A percentile compares a stretch with the other conserved stretches of the same genome.
These are phyloP conservation scores for Ceratocystis diversiconidia DNA, from an alignment of 2,329 filamentous ascomycete genomes.

Conservation along the genomic window DNA sequence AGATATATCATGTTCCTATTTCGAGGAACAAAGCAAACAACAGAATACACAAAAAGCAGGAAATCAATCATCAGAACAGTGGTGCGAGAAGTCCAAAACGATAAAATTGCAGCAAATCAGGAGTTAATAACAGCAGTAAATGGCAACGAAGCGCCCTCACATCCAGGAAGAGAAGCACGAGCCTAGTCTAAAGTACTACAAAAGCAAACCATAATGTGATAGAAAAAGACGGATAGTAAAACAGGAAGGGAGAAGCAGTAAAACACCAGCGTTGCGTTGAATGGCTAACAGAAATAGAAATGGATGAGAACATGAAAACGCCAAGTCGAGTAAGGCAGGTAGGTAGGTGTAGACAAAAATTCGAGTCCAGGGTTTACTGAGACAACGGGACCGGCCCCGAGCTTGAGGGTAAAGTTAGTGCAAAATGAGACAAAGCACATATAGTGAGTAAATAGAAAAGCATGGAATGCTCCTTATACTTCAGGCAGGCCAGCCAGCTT, in stretches of 20 bases:
- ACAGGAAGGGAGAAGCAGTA: background rate
- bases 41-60: background rate
- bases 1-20: background rate
- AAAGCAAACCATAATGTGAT: background rate
- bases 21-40: background rate
- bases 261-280: background rate
- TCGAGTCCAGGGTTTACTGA: background rate
- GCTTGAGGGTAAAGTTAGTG: slow-evolving; percentile 12
- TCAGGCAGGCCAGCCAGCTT: slow-evolving; percentile 33
- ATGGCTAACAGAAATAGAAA: background rate
- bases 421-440: slow-evolving; percentile 21
- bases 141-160: background rate
- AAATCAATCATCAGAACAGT: background rate
- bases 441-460: slow-evolving; percentile 19
- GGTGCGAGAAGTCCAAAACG: background rate
- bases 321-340: slow-evolving; percentile 1
- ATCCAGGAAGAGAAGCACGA: slow-evolving; percentile 1
- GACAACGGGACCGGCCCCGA: background rate
- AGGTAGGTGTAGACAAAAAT: slow-evolving; percentile 1
- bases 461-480: slow-evolving; percentile 19
- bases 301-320: background rate
- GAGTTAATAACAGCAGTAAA: background rate
- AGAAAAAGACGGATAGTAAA: background rate
- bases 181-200: slow-evolving; percentile 2
- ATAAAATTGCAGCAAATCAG: background rate